Evolutionary conservation across 2,329 filamentous ascomycete genomes (phyloP), one percentile per base, ranked within the genome.

Genomic region (Aspergillus transmontanensis): DNA sequence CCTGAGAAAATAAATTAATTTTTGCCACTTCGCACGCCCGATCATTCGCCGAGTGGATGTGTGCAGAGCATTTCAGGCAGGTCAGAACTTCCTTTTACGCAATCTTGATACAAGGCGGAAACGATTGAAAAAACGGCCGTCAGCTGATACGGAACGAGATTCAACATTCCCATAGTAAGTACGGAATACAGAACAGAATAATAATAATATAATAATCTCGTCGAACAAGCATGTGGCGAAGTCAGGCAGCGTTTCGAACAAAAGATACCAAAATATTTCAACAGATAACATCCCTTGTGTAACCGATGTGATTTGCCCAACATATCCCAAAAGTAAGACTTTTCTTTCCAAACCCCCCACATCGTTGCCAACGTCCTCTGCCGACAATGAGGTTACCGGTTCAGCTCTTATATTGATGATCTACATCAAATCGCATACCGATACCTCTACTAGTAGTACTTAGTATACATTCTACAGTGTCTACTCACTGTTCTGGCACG

Each of bases 351-450:
- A 41, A 19, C 6, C 34, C 39, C 11, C 56, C 32, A 30, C 39
- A 43, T 16, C 14, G 39, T 43, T 46, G 19, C 12, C 34, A 32
- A 39, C 6, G 11, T 50, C 16, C 16, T 41, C 34, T 26, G 30
- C n/a, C n/a, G n/a, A n/a, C 7, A 34, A 14, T 58, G 57, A 58
- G 34, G 43, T 50, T 45, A 58, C 50, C 26, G n/a, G 43, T 43
- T 7, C 21, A 28, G 9, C 41, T 45, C 43, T 23, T 21, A 28
- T 26, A 50, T 53, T 53, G 50, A 34, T 34, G 50, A 34, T 53
- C 30, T 32, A 53, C 50, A 53, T 30, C 12, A 34, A n/a, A n/a
- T 34, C 11, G n/a, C 30, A 34, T 32, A 34, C 28, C 50, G 30
- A n/a, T 32, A 12, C 30, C n/a, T 28, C 14, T 28, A 9, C 23